These are phyloP conservation scores for Hansfordia pulvinata DNA, from an alignment of 2,329 filamentous ascomycete genomes.

Conservation along the genomic window DNA sequence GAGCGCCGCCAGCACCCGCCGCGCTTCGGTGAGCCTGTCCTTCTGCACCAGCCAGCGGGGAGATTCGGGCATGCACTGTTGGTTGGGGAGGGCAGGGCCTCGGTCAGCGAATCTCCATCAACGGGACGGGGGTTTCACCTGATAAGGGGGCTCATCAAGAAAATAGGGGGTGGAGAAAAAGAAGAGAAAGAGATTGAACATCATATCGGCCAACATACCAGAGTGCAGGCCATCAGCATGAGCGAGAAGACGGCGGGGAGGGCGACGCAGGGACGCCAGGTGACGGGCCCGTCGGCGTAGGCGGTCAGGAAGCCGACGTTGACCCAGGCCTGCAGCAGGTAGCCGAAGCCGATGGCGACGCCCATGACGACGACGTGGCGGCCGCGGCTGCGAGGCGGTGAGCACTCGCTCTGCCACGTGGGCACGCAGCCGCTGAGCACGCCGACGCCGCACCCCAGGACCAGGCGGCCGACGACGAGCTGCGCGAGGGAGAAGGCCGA, in stretches of 20 bases:
- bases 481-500: conserved; percentile 23
- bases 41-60: conserved; percentile 21
- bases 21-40: conserved; percentile 14
- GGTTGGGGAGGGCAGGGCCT: too few species aligned
- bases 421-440: conserved; percentile 24
- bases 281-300: conserved; percentile 11
- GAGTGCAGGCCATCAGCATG: conserved; percentile 14
- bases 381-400: conserved; percentile 26
- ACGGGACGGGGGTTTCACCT: too few species aligned
- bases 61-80: conserved; percentile 22
- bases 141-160: too few species aligned
- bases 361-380: conserved; percentile 22
- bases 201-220: too few species aligned
- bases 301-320: conserved; percentile 27
- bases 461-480: conserved; percentile 24
- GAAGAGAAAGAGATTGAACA: too few species aligned
- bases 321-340: conserved; percentile 27
- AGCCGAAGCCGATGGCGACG: conserved; percentile 20
- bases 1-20: conserved; percentile 15
- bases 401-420: conserved; percentile 24
- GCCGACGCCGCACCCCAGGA: conserved; percentile 24
- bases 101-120: too few species aligned
- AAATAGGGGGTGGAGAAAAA: too few species aligned
- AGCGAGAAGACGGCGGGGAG: conserved; percentile 16
- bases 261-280: conserved; percentile 20